Conservation (phyloP, 441 rosid genomes). For the Raphanus hybrid region DNA sequence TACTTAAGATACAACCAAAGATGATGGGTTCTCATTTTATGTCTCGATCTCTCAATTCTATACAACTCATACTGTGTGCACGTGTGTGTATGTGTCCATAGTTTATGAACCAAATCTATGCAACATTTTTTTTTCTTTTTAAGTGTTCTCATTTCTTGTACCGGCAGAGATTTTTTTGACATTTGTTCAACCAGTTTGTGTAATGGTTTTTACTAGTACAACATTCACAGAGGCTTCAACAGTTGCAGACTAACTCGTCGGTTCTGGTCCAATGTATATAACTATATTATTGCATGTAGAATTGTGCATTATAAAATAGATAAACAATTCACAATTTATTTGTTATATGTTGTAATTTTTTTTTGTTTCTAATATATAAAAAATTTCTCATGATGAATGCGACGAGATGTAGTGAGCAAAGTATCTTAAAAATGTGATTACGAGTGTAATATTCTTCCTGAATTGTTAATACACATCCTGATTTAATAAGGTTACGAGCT, state of each 20-base stretch:
- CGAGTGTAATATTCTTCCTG: background rate
- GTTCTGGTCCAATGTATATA: background rate
- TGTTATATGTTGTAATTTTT: too few species aligned
- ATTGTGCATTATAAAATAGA: background rate
- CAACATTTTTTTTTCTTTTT: background rate
- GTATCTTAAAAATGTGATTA: background rate
- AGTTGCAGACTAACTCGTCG: background rate
- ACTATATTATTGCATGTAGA: background rate
- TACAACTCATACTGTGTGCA: slow-evolving; percentile 40
- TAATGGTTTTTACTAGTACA: background rate
- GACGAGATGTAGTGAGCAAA: background rate
- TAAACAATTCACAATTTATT: background rate
- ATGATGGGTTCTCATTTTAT: slow-evolving; percentile 38
- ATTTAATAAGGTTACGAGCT: background rate
- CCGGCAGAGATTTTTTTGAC: background rate
- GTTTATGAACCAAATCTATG: slow-evolving; percentile 29
- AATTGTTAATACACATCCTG: background rate
- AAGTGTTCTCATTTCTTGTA: slow-evolving; percentile 11
- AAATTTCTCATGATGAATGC: background rate
- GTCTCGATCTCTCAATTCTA: slow-evolving; percentile 30
- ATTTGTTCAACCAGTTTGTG: background rate
- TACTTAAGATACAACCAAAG: slow-evolving; percentile 38
- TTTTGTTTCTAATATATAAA: background rate
- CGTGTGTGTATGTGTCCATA: slow-evolving; percentile 31
- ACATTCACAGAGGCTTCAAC: background rate